Conservation (phyloP, 257 asterid species). For the Cinchona pubescens region DNA sequence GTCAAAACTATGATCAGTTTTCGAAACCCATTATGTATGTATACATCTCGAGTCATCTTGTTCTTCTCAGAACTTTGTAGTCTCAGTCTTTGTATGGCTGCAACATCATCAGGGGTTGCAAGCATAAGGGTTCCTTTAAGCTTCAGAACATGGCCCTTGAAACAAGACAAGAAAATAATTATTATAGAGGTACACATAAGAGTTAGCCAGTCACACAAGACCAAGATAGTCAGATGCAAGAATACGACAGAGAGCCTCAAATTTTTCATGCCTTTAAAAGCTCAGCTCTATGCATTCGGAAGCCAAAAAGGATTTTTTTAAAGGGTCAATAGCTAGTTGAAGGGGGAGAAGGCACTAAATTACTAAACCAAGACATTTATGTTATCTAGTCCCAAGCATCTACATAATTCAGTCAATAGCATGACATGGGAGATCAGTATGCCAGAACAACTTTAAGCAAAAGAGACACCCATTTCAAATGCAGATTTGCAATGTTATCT, state of each 20-base stretch:
- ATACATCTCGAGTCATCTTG: constrained; percentile 97
- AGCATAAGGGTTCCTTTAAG: constrained; percentile 90
- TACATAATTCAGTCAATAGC: neutral
- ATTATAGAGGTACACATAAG: neutral
- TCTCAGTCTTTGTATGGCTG: constrained; percentile 74
- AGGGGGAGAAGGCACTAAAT: neutral
- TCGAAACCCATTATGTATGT: constrained; percentile 56
- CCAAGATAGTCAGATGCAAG: neutral
- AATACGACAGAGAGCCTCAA: neutral
- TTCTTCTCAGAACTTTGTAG: constrained; percentile 78
- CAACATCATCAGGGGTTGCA: constrained; percentile 89
- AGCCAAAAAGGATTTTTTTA: neutral
- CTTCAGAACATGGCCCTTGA: constrained; percentile 89
- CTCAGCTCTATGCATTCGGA: neutral
- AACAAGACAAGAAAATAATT: constrained; percentile 23
- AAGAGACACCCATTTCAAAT: no score
- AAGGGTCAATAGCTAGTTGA: neutral
- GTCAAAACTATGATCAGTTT: constrained; percentile 81
- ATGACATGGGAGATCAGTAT: neutral
- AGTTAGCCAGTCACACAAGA: neutral
- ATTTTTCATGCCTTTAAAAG: neutral
- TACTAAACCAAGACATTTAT: neutral
- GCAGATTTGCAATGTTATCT: neutral
- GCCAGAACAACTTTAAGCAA: neutral
- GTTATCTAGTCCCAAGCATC: neutral